phyloP scores from a whole-genome alignment of 2,329 filamentous ascomycete genomes.

The Paecilomyces fulvus region DNA sequence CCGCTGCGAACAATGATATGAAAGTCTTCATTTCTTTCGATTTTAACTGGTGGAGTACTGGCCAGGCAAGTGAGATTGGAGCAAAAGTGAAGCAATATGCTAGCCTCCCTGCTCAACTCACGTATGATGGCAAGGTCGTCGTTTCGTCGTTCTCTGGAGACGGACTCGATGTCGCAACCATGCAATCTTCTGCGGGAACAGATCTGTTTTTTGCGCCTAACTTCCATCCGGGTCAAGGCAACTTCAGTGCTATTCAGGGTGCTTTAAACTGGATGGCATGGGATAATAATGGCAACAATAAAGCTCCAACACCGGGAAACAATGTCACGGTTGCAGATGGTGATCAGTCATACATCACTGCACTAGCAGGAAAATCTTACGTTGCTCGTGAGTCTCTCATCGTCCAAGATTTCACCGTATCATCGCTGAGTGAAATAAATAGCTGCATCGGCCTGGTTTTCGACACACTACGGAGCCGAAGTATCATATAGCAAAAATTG shows the following conservation, averaged over 20 bases:
- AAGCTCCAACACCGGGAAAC: conserved; percentile 37
- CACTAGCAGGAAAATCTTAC: conserved; percentile 36
- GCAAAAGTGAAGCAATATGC: conserved; percentile 41
- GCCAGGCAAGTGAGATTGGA: conserved; percentile 34
- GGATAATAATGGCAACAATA: conserved; percentile 38
- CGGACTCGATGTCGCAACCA: conserved; percentile 35
- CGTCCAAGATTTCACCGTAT: neutral
- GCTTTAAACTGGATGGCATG: conserved; percentile 40
- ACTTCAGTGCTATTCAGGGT: conserved; percentile 33
- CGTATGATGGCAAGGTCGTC: conserved; percentile 42
- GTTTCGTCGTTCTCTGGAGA: conserved; percentile 48
- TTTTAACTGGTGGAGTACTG: conserved; percentile 41
- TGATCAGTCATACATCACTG: conserved; percentile 26
- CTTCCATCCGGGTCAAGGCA: conserved; percentile 36
- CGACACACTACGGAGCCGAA: conserved; percentile 40
- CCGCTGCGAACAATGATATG: conserved; percentile 39
- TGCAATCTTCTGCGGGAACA: conserved; percentile 36
- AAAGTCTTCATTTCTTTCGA: conserved; percentile 52
- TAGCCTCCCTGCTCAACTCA: conserved; percentile 38
- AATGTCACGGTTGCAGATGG: conserved; percentile 34
- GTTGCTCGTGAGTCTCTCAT: conserved; percentile 35
- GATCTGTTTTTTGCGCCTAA: conserved; percentile 45
- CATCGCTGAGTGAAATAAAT: conserved; percentile 6
- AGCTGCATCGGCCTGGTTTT: conserved; percentile 45
- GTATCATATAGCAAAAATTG: conserved; percentile 46